Percentiles rank a stretch among this genome's conserved stretches.
These are phyloP conservation scores for Eucalyptus sp. DNA, from an alignment of 345 rosid genomes.

Conservation along the genomic window DNA sequence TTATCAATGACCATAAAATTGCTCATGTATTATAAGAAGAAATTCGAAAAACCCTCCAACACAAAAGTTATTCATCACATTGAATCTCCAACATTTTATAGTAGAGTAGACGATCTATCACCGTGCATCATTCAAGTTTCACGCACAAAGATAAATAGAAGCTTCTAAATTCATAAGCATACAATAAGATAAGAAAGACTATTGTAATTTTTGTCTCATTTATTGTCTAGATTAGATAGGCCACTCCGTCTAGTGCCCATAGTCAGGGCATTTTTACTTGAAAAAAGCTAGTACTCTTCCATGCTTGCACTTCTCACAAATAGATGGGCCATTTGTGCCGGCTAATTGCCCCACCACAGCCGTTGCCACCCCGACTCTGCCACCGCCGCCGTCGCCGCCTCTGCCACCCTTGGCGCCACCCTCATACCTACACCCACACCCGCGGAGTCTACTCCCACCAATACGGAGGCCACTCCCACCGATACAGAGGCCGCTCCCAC, in stretches of 20 bases:
- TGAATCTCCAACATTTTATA: neutral
- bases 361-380: too few relatives aligned
- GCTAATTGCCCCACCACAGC: too few relatives aligned
- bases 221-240: neutral
- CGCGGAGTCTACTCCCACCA: too few relatives aligned
- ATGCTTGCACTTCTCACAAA: neutral
- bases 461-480: too few relatives aligned
- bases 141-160: neutral
- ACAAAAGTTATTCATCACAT: neutral
- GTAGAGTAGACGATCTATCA: neutral
- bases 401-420: too few relatives aligned
- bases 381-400: accelerated
- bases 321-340: too few relatives aligned
- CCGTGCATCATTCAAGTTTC: neutral
- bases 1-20: neutral
- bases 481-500: too few relatives aligned
- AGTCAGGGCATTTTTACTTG: too few relatives aligned
- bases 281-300: too few relatives aligned
- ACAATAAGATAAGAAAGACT: neutral
- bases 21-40: neutral
- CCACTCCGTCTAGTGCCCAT: too few relatives aligned
- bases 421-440: too few relatives aligned
- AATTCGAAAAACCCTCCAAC: neutral
- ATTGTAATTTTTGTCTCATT: neutral
- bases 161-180: neutral